Conservation (phyloP, 2,329 filamentous ascomycete genomes). For the Diplodia mutila region DNA sequence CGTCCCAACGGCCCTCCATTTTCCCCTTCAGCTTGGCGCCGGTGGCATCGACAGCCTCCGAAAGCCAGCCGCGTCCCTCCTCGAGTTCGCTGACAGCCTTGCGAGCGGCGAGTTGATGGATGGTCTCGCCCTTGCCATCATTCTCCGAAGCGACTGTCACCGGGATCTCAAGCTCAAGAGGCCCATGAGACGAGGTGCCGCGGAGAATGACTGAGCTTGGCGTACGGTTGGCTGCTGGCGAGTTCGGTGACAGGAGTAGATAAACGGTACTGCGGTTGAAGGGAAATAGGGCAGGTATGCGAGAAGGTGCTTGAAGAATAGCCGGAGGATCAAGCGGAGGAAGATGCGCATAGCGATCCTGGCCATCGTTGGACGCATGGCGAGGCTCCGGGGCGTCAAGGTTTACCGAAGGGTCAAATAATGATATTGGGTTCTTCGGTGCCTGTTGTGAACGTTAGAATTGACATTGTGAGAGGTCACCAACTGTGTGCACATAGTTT, state of each 20-base stretch:
- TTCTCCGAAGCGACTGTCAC: conserved; percentile 49
- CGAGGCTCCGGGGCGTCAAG: conserved; percentile 45
- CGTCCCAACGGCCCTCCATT: conserved; percentile 55
- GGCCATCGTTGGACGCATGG: conserved; percentile 33
- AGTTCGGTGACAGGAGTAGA: conserved; percentile 62
- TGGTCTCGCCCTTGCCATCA: conserved; percentile 54
- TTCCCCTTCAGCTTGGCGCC: conserved; percentile 44
- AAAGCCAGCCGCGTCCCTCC: conserved; percentile 67
- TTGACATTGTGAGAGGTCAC: neutral
- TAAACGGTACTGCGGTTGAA: conserved; percentile 70
- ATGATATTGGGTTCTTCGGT: conserved; percentile 56
- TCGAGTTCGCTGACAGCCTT: conserved; percentile 72
- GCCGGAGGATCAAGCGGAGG: conserved; percentile 58
- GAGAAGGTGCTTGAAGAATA: conserved; percentile 65
- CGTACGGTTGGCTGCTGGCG: conserved; percentile 43
- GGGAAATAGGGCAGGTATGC: conserved; percentile 67
- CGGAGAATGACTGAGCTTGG: conserved; percentile 62
- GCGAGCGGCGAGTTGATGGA: conserved; percentile 72
- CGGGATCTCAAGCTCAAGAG: conserved; percentile 67
- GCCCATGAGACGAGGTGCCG: conserved; percentile 61
- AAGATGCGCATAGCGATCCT: conserved; percentile 55
- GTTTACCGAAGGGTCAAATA: conserved; percentile 60
- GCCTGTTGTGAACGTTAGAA: neutral
- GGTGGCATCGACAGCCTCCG: conserved; percentile 45
- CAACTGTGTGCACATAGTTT: no score